phyloP scores from a whole-genome alignment of 164 flowering plant species.

The Piper betle region DNA sequence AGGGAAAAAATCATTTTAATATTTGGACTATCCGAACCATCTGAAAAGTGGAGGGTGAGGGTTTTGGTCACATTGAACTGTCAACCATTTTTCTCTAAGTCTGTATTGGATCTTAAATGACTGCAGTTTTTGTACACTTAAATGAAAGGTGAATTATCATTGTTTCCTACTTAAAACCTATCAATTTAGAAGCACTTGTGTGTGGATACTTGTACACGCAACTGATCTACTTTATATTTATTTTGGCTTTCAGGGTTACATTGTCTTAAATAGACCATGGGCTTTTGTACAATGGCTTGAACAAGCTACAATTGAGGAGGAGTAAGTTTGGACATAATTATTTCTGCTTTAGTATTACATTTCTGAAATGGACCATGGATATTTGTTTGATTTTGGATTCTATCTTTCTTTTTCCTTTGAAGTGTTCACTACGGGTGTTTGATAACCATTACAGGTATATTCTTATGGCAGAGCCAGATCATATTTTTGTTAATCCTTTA shows the following conservation, averaged over 20 bases:
- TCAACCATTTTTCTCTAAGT: too few relatives aligned
- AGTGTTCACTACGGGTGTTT: not conserved
- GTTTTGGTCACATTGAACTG: too few relatives aligned
- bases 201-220: not conserved
- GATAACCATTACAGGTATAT: conserved; percentile 52
- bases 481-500: conserved; percentile 66
- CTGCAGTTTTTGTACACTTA: too few relatives aligned
- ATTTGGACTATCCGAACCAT: too few relatives aligned
- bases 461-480: conserved; percentile 98
- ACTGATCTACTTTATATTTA: not conserved
- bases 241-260: conserved; percentile 57
- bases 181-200: not conserved
- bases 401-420: not conserved
- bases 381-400: not conserved
- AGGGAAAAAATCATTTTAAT: too few relatives aligned
- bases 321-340: conserved; percentile 38
- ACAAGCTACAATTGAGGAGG: conserved; percentile 75
- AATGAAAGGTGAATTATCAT: not conserved
- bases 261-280: conserved; percentile 97
- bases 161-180: too few relatives aligned
- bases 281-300: conserved; percentile 99
- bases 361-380: not conserved
- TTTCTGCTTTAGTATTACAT: not conserved
- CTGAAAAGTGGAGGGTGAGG: too few relatives aligned
- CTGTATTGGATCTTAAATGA: not conserved